phyloP scores from a whole-genome alignment of 495 filamentous ascomycete species.

The Penicillium ochrochloron region DNA sequence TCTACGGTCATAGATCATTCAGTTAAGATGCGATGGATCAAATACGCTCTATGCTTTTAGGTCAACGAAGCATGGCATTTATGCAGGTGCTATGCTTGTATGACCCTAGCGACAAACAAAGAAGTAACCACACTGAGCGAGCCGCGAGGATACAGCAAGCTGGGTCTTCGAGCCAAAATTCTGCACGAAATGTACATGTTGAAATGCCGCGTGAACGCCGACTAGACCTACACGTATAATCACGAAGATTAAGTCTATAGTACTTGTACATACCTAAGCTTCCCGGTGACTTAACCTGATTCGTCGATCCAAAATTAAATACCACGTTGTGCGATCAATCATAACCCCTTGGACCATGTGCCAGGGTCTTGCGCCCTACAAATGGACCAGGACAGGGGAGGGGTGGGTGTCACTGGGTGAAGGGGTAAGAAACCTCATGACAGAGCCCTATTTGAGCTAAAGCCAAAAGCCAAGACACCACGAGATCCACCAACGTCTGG shows the following conservation, averaged over 20 bases:
- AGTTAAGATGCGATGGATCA: not conserved
- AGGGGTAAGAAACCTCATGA: not conserved
- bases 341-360: not conserved
- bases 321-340: not conserved
- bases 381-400: not conserved
- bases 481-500: not conserved
- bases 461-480: conserved; percentile 3
- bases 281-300: not conserved
- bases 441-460: not conserved
- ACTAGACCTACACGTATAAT: not conserved
- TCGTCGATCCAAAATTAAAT: not conserved
- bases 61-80: not conserved
- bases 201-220: not conserved
- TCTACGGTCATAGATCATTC: not conserved
- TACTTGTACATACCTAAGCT: not conserved
- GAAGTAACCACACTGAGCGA: not conserved
- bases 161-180: not conserved
- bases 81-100: not conserved
- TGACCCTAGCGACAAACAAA: not conserved
- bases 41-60: not conserved
- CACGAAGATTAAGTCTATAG: not conserved
- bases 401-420: not conserved
- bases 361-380: not conserved
- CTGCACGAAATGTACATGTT: not conserved
- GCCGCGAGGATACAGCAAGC: not conserved